Conservation (phyloP, 805 yeast genomes). For the Yamadazyma insecticola region DNA sequence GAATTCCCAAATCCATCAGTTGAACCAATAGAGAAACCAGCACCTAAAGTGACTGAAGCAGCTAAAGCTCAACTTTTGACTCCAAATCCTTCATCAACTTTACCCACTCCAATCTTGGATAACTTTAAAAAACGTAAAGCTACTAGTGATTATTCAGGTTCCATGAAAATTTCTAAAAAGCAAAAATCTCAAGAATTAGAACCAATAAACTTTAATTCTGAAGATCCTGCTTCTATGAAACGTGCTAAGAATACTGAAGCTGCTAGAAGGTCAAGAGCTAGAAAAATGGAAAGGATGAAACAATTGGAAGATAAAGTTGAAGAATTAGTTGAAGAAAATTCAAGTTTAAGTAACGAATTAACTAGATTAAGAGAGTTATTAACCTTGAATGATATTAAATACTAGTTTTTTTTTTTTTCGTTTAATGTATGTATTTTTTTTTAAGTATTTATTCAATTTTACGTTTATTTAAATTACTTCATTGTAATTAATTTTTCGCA, state of each 20-base stretch:
- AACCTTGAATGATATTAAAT: constrained; percentile 18
- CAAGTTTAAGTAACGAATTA: constrained; percentile 60
- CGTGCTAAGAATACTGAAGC: constrained; percentile 98
- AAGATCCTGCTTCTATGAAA: constrained; percentile 72
- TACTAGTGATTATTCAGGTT: constrained; percentile 67
- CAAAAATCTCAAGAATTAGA: constrained; percentile 66
- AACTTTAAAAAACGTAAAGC: constrained; percentile 8
- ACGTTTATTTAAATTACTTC: too few species aligned
- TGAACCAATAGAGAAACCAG: constrained; percentile 9
- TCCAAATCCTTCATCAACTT: constrained; percentile 26
- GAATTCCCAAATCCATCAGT: constrained; percentile 2
- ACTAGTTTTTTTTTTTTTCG: neutral
- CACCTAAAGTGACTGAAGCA: constrained; percentile 6
- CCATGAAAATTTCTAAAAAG: constrained; percentile 73
- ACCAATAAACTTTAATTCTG: constrained; percentile 57
- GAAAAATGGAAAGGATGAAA: constrained; percentile 82
- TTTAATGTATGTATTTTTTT: neutral
- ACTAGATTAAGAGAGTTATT: constrained; percentile 51
- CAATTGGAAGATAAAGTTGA: constrained; percentile 80
- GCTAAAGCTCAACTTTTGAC: constrained; percentile 20
- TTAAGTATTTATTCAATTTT: neutral
- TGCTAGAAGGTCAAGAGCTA: constrained; percentile 91
- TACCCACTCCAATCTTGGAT: constrained; percentile 31
- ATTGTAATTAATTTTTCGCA: too few species aligned
- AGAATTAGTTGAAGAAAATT: constrained; percentile 54